These are phyloP conservation scores for Radiomyces spectabilis DNA, from an alignment of 192 early-diverging fungal species.

Conservation along the genomic window DNA sequence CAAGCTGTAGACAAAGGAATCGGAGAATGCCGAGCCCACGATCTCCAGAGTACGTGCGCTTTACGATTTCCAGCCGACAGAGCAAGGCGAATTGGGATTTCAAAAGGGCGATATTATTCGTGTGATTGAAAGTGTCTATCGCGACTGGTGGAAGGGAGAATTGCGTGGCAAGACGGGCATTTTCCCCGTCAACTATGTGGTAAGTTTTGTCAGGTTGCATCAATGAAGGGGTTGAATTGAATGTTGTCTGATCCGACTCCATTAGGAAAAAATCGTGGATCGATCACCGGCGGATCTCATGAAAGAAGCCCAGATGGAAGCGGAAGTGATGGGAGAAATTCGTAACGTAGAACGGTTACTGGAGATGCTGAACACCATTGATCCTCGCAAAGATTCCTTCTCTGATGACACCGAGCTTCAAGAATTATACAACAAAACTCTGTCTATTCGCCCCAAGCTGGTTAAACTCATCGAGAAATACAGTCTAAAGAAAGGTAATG, in stretches of 20 bases:
- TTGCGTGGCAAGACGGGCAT: constrained; percentile 83
- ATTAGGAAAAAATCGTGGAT: constrained; percentile 55
- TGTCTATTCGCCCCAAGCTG: constrained; percentile 81
- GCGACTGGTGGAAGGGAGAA: constrained; percentile 99
- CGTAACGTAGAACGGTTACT: constrained; percentile 74
- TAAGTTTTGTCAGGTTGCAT: constrained; percentile 29
- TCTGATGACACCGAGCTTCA: constrained; percentile 87
- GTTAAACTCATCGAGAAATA: constrained; percentile 80
- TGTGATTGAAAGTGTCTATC: constrained; percentile 89
- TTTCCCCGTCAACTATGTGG: constrained; percentile 97
- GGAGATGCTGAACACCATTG: constrained; percentile 62
- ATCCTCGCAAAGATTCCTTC: constrained; percentile 76
- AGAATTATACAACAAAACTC: constrained; percentile 67
- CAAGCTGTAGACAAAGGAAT: constrained; percentile 11
- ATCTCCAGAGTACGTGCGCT: constrained; percentile 83
- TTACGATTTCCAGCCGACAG: constrained; percentile 89
- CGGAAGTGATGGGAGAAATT: constrained; percentile 59
- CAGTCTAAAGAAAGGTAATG: constrained; percentile 71
- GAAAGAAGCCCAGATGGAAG: constrained; percentile 55
- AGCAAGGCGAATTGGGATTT: constrained; percentile 88
- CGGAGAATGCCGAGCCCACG: constrained; percentile 27
- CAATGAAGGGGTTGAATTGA: not conserved
- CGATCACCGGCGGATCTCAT: constrained; percentile 42
- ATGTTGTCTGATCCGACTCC: no score
- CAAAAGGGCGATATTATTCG: constrained; percentile 80